These are phyloP conservation scores for Xylaria nigripes DNA, from an alignment of 495 filamentous ascomycete species.

Conservation along the genomic window DNA sequence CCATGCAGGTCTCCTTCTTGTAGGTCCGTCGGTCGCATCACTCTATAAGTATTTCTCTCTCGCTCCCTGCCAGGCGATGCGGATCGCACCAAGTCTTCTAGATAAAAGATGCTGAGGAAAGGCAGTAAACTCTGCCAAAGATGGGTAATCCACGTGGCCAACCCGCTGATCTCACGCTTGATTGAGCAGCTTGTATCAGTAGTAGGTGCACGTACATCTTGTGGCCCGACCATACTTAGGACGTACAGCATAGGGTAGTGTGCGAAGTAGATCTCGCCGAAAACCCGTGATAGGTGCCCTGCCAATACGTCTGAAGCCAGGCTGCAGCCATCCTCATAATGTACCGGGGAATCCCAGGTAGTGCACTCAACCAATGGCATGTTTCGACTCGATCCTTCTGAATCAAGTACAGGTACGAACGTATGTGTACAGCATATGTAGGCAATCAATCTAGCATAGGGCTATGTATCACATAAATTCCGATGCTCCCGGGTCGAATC, in stretches of 20 bases:
- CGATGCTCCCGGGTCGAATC: neutral
- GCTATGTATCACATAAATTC: neutral
- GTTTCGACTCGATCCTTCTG: neutral
- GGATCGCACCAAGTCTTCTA: neutral
- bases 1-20: neutral
- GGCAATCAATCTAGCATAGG: neutral
- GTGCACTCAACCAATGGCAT: neutral
- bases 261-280: slow-evolving; percentile 1
- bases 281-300: neutral
- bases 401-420: too few species aligned
- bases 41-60: neutral
- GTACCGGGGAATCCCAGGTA: neutral
- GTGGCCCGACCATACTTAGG: neutral
- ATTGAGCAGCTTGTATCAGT: neutral
- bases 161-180: neutral
- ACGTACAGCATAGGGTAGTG: neutral
- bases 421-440: neutral
- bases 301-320: neutral
- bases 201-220: neutral
- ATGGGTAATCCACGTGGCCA: slow-evolving; percentile 8
- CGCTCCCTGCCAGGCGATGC: neutral
- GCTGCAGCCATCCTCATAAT: neutral
- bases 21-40: neutral
- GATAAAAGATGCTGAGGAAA: neutral
- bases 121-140: neutral